Conservation (phyloP, 139 green algal species). For the Zygnema circumcarinatum region DNA sequence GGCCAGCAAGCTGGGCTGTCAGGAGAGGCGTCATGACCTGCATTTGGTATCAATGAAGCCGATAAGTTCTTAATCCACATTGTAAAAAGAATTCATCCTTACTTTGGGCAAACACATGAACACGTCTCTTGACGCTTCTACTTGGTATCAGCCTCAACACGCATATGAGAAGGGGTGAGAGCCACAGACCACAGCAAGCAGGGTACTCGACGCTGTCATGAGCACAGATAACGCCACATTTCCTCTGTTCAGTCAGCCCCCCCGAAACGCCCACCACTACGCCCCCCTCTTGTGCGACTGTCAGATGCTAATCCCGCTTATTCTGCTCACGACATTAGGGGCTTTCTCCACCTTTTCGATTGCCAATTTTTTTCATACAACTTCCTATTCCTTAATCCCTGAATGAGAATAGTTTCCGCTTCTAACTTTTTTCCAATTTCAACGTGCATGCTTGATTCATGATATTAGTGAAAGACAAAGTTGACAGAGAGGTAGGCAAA, state of each 20-base stretch:
- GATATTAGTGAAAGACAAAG: no score
- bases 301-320: not conserved
- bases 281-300: not conserved
- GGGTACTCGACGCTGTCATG: conserved; percentile 42
- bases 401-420: no score
- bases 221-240: conserved; percentile 56
- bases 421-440: no score
- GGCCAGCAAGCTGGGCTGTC: conserved; percentile 53
- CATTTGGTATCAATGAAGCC: no score
- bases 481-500: no score
- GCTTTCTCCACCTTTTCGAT: no score
- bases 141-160: no score
- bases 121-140: not conserved
- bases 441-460: no score
- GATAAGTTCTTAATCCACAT: not conserved
- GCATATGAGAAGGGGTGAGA: not conserved
- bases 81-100: not conserved
- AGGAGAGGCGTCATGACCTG: conserved; percentile 75
- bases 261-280: not conserved
- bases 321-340: not conserved
- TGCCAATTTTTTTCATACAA: no score
- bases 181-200: conserved; percentile 33
- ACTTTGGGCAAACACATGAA: not conserved
- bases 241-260: conserved; percentile 19
- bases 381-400: no score